Base-by-base conservation (phyloP, 1,284 basidiomycete species). In the Tilletia horrida region DNA sequence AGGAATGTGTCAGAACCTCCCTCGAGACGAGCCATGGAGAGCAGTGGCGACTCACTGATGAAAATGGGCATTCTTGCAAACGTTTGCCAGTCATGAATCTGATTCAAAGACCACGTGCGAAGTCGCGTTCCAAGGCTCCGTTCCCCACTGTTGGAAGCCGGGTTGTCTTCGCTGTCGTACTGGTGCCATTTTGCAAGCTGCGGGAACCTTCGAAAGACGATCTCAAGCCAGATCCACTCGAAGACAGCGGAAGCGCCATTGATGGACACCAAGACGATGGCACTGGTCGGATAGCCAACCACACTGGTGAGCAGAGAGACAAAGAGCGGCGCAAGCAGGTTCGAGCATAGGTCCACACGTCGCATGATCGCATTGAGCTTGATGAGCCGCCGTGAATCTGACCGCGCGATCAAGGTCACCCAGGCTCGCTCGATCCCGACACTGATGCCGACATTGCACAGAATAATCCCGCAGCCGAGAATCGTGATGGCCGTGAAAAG, bases 371-470 rank as follows among this genome's bases (percentile, higher is more conserved):
- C 78, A 70, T 67, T 83, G 76, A 64, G 79, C 76, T 52, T 76
- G 74, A 8, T 82, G 75, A 78, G 65, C n/a, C 74, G 61, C 1
- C 71, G 72, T 47, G 62, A 67, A 25, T 57, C 52, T 4, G 52
- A 23, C 3, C 52, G 52, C 0, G 84, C 83, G 67, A 86, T 85
- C 57, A 82, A 76, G 0, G 84, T 84, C 0, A 85, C 84, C 86
- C 86, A 88, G 68, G 87, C 86, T n/a, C 86, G 79, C 75, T 88
- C 86, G n/a, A 87, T 83, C 0, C 84, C 84, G 1, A 87, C 84
- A 0, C 84, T 84, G 47, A 86, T 85, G 11, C 84, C 83, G 0
- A 84, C 84, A 55, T 84, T 85, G 3, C 84, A 82, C 0, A 87
- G 77, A 42, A 73, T 72, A 2, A 78, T 63, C 3, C 69, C 68